Percentiles rank a stretch among this genome's conserved stretches.
phyloP scores from a whole-genome alignment of 345 rosid species.

The Excoecaria cochinchinensis region DNA sequence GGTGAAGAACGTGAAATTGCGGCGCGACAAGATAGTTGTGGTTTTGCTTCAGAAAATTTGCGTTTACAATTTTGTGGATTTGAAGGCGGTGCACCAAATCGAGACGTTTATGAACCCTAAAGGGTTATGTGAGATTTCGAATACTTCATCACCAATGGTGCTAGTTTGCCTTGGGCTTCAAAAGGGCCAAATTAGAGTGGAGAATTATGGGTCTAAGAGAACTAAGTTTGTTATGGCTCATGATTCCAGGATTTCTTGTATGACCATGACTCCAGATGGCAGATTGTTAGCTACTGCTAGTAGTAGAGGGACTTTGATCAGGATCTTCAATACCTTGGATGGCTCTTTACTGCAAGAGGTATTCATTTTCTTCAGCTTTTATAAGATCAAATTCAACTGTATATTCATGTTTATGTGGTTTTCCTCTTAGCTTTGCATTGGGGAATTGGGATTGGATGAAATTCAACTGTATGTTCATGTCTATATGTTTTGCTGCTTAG shows the following conservation, averaged over 20 bases:
- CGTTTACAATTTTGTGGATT: slow-evolving; percentile 40
- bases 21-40: slow-evolving; percentile 40
- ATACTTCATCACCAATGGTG: slow-evolving; percentile 35
- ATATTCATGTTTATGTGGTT: not conserved
- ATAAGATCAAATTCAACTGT: too few relatives aligned
- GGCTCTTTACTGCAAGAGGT: slow-evolving; percentile 53
- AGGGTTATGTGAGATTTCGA: slow-evolving; percentile 49
- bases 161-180: slow-evolving; percentile 42
- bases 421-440: not conserved
- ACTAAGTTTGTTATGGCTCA: slow-evolving; percentile 46
- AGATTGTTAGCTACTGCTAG: slow-evolving; percentile 49
- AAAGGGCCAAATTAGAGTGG: slow-evolving; percentile 51
- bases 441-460: too few relatives aligned
- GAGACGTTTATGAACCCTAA: slow-evolving; percentile 42
- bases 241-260: slow-evolving; percentile 38
- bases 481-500: too few relatives aligned
- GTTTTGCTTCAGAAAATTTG: slow-evolving; percentile 36
- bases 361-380: not conserved
- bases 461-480: too few relatives aligned
- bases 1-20: slow-evolving; percentile 38
- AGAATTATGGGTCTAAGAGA: slow-evolving; percentile 41
- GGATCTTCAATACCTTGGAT: slow-evolving; percentile 47
- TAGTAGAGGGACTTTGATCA: slow-evolving; percentile 46
- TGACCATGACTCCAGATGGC: slow-evolving; percentile 44
- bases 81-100: slow-evolving; percentile 39